A percentile compares a stretch with the other conserved stretches of the same genome.
phyloP scores from a whole-genome alignment of 176 grass and related monocot species.

The Calamus simplicifolius region DNA sequence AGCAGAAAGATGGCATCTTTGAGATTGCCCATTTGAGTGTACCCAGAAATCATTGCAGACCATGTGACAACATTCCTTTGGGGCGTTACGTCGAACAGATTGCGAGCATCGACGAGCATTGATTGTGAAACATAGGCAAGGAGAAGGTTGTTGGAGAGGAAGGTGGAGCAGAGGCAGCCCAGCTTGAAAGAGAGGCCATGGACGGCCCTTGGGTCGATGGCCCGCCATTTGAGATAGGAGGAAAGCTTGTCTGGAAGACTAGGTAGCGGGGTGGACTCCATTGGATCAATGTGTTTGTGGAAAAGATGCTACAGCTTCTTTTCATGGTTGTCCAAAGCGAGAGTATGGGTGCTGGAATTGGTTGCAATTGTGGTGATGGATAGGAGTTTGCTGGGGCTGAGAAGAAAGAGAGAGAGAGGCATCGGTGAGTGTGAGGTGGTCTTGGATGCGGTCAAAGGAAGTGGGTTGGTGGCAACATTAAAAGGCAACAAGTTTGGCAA shows the following conservation, averaged over 20 bases:
- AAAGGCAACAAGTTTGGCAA: too few relatives aligned
- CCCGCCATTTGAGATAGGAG: constrained; percentile 20
- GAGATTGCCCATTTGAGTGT: constrained; percentile 19
- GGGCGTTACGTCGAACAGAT: constrained; percentile 55
- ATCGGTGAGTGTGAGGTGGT: too few relatives aligned
- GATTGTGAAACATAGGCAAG: background rate
- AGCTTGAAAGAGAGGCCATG: constrained; percentile 33
- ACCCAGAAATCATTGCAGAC: constrained; percentile 35
- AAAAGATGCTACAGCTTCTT: too few relatives aligned
- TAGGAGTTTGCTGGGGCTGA: too few relatives aligned
- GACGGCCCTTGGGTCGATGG: constrained; percentile 21
- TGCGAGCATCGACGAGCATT: constrained; percentile 21
- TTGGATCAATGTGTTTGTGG: too few relatives aligned
- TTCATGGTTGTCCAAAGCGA: too few relatives aligned
- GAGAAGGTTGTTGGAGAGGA: constrained; percentile 47
- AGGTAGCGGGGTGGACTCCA: background rate
- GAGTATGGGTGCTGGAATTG: too few relatives aligned
- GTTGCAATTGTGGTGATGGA: too few relatives aligned
- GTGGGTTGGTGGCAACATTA: too few relatives aligned
- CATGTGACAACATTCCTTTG: constrained; percentile 41
- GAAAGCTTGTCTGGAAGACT: constrained; percentile 33
- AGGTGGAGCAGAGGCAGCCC: constrained; percentile 33
- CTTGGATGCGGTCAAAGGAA: too few relatives aligned
- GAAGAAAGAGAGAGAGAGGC: too few relatives aligned
- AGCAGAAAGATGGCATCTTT: constrained; percentile 22